These are phyloP conservation scores for Noccaea bulbosa DNA, from an alignment of 345 rosid species.

Conservation along the genomic window DNA sequence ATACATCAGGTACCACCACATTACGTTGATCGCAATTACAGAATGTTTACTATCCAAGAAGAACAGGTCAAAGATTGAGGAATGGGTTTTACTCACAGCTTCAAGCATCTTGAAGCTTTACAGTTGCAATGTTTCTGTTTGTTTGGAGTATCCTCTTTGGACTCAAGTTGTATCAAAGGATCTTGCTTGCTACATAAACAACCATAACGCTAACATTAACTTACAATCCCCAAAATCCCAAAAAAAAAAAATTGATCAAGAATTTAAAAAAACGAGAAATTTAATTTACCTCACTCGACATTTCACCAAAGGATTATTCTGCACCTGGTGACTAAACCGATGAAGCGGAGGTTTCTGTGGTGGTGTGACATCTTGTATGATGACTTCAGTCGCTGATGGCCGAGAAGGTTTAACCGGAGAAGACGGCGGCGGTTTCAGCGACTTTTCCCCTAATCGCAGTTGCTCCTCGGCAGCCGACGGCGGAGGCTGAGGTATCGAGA, in stretches of 20 bases:
- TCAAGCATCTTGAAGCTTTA: slow-evolving; percentile 75
- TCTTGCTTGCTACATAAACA: slow-evolving; percentile 54
- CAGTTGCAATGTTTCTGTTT: slow-evolving; percentile 78
- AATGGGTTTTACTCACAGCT: slow-evolving; percentile 58
- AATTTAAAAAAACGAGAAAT: neutral
- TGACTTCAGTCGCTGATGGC: slow-evolving; percentile 30
- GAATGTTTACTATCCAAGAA: neutral
- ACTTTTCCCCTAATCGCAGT: slow-evolving; percentile 26
- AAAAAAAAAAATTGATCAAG: neutral
- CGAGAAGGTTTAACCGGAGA: slow-evolving; percentile 27
- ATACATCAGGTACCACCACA: neutral
- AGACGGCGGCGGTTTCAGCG: slow-evolving; percentile 26
- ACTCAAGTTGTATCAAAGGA: slow-evolving; percentile 52
- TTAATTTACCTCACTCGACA: slow-evolving; percentile 43
- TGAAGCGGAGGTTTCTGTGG: slow-evolving; percentile 41
- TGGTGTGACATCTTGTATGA: slow-evolving; percentile 37
- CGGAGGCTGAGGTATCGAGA: neutral
- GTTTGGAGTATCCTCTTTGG: slow-evolving; percentile 63
- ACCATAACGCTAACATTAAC: neutral
- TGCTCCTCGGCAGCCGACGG: slow-evolving; percentile 25
- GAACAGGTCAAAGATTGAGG: neutral
- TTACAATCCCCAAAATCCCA: neutral
- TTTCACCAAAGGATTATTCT: slow-evolving; percentile 44
- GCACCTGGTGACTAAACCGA: slow-evolving; percentile 51
- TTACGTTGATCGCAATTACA: neutral